phyloP scores from a whole-genome alignment of 148 eudicot genomes.

The Selenicereus undatus region DNA sequence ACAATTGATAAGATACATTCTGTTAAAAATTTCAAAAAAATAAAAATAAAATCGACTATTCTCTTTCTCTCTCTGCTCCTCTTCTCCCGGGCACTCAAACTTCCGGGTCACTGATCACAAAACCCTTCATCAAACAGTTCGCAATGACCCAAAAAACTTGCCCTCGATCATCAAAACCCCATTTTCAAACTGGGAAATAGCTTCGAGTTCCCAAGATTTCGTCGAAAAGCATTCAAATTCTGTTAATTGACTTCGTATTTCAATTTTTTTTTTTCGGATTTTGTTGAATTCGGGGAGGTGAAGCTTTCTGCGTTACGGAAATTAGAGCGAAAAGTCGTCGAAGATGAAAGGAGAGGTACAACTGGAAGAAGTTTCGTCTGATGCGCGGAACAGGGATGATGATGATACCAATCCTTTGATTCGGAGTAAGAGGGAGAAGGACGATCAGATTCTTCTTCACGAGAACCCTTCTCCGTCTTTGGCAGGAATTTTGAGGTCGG shows the following conservation, averaged over 20 bases:
- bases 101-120: not conserved
- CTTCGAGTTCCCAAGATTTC: not conserved
- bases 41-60: not conserved
- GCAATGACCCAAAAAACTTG: not conserved
- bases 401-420: conserved; percentile 61
- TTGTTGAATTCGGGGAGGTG: not conserved
- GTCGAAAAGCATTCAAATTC: not conserved
- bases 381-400: not conserved
- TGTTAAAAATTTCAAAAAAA: too few relatives aligned
- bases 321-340: too few relatives aligned
- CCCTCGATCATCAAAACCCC: not conserved
- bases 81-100: not conserved
- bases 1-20: not conserved
- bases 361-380: conserved; percentile 41
- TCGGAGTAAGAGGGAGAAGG: conserved; percentile 13
- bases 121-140: not conserved
- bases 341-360: conserved; percentile 50
- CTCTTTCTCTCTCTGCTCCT: not conserved
- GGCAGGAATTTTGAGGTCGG: conserved; percentile 3
- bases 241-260: too few relatives aligned
- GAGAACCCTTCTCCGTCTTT: conserved; percentile 1
- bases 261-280: too few relatives aligned
- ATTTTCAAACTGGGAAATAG: too few relatives aligned
- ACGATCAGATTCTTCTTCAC: conserved; percentile 8
- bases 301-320: not conserved